Conservation (phyloP, 441 rosid species). For the Populus tomentosa region DNA sequence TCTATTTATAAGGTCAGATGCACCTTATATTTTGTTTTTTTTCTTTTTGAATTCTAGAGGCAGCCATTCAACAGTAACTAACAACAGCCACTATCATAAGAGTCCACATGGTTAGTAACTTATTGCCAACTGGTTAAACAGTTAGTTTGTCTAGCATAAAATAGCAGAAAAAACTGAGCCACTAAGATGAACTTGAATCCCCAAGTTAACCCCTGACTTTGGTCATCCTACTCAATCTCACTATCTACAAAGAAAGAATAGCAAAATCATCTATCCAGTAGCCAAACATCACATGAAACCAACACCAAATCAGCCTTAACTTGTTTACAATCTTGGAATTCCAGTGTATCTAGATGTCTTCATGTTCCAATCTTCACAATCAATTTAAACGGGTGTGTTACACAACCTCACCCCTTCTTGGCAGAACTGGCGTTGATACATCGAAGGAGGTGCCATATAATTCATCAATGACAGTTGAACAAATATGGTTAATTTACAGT, state of each 20-base stretch:
- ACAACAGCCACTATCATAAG: not conserved
- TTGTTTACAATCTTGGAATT: not conserved
- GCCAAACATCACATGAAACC: not conserved
- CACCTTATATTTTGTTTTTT: not conserved
- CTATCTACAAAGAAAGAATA: not conserved
- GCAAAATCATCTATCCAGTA: not conserved
- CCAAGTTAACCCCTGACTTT: not conserved
- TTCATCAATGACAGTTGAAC: not conserved
- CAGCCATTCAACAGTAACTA: not conserved
- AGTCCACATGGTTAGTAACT: not conserved
- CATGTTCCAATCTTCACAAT: not conserved
- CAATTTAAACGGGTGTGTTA: not conserved
- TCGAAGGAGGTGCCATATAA: not conserved
- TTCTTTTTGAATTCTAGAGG: not conserved
- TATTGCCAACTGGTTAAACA: not conserved
- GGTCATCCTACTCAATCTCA: not conserved
- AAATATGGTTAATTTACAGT: not conserved
- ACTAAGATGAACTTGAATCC: not conserved
- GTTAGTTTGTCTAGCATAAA: not conserved
- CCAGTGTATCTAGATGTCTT: not conserved
- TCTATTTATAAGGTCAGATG: constrained; percentile 66
- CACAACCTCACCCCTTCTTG: not conserved
- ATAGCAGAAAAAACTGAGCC: not conserved
- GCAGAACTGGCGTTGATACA: not conserved
- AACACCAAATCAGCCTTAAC: not conserved